Percentiles rank a stretch among this genome's conserved stretches.
phyloP scores from a whole-genome alignment of 1,284 basidiomycete genomes.

The Ganoderma sinense region DNA sequence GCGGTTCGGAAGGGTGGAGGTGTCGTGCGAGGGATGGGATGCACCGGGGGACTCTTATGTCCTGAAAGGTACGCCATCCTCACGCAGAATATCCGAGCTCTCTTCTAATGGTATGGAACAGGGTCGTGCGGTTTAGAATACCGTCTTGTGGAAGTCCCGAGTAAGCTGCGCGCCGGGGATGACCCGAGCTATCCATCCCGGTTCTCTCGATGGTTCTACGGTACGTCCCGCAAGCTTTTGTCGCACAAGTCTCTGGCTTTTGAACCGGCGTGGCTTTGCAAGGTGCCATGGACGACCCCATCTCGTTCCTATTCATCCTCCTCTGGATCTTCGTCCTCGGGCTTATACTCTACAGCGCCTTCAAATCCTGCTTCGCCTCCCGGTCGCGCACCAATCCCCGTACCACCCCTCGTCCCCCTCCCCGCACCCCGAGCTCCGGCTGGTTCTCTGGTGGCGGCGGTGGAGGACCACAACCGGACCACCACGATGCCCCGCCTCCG shows the following conservation, averaged over 20 bases:
- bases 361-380: constrained; percentile 58
- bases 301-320: constrained; percentile 56
- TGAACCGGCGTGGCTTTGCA: neutral
- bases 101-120: constrained; percentile 36
- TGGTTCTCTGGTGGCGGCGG: constrained; percentile 65
- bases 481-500: constrained; percentile 74
- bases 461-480: constrained; percentile 29
- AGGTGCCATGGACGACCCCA: constrained; percentile 28
- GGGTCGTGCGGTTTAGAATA: constrained; percentile 88
- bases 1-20: constrained; percentile 82
- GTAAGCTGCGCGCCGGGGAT: constrained; percentile 48
- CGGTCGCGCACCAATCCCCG: constrained; percentile 32
- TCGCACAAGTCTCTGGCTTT: neutral
- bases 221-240: constrained; percentile 18
- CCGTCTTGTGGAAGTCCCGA: constrained; percentile 72
- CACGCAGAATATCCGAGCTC: neutral
- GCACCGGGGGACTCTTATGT: constrained; percentile 83
- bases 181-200: constrained; percentile 26
- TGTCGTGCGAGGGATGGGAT: constrained; percentile 91
- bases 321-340: constrained; percentile 62
- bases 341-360: constrained; percentile 63
- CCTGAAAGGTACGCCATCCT: constrained; percentile 70
- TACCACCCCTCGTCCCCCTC: constrained; percentile 42
- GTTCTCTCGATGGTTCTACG: constrained; percentile 26
- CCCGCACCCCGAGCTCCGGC: constrained; percentile 45